Evolutionary conservation across 768 basidiomycete species (phyloP).

Genomic region (Ramaria sp.): DNA sequence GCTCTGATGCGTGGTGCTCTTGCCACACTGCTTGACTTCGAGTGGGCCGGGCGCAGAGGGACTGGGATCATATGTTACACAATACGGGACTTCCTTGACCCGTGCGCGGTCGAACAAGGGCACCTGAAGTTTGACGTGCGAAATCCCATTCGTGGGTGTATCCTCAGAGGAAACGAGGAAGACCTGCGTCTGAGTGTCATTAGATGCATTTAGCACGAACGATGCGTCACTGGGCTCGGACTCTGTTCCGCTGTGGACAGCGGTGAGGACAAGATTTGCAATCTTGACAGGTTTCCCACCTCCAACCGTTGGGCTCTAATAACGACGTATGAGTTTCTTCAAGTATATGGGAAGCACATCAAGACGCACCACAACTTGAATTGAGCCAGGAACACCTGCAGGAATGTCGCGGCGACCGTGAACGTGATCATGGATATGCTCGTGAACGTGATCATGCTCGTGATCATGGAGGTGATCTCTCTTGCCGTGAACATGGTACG

Average conservation of each 20-base stretch:
- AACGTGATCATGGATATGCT: constrained; percentile 1
- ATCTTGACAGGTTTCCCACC: constrained; percentile 25
- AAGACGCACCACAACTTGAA: constrained; percentile 38
- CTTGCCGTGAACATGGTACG: background rate
- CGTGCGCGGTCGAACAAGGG: constrained; percentile 29
- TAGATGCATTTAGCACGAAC: constrained; percentile 39
- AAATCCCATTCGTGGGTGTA: constrained; percentile 13
- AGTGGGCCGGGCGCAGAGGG: constrained; percentile 39
- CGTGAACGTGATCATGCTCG: constrained; percentile 14
- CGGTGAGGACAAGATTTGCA: constrained; percentile 30
- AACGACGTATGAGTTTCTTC: constrained; percentile 8
- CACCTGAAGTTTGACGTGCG: constrained; percentile 32
- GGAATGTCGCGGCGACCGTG: constrained; percentile 8
- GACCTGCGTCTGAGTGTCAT: constrained; percentile 33
- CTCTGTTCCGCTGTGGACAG: constrained; percentile 18
- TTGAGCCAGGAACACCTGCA: constrained; percentile 26
- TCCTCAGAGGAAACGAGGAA: constrained; percentile 23
- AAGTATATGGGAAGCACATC: constrained; percentile 16
- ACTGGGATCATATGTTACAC: constrained; percentile 50
- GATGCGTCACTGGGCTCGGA: constrained; percentile 16
- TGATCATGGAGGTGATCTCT: constrained; percentile 3
- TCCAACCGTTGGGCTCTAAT: constrained; percentile 22
- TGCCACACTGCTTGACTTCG: constrained; percentile 34
- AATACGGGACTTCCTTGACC: constrained; percentile 32
- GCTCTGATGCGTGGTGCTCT: constrained; percentile 25